Conservation (phyloP, 2,329 filamentous ascomycete species). For the Plenodomus biglobosus region DNA sequence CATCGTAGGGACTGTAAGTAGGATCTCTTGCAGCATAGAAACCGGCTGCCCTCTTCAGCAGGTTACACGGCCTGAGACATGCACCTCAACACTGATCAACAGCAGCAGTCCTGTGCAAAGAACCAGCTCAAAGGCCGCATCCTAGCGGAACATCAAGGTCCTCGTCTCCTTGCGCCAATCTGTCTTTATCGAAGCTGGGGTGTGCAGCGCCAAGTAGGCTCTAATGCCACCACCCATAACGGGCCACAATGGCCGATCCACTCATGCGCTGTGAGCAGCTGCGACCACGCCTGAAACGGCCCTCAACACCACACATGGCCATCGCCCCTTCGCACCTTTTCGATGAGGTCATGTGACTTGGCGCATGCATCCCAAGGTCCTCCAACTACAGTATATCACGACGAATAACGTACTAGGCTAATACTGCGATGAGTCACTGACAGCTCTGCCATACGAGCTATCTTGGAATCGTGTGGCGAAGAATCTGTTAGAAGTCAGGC, state of each 20-base stretch:
- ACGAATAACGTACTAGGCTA: not conserved
- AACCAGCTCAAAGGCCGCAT: not conserved
- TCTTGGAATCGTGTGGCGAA: not conserved
- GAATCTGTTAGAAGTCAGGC: not conserved
- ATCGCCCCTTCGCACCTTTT: slow-evolving; percentile 4
- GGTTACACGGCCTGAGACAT: not conserved
- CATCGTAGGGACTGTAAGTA: no score
- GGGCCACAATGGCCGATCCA: slow-evolving; percentile 4
- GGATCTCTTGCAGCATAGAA: no score
- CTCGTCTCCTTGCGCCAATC: slow-evolving; percentile 6
- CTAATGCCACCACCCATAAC: not conserved
- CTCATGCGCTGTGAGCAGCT: slow-evolving; percentile 16
- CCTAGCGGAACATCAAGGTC: not conserved
- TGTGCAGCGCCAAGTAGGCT: slow-evolving; percentile 12
- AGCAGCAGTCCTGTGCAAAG: not conserved
- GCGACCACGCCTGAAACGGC: slow-evolving; percentile 32
- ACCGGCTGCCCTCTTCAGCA: not conserved
- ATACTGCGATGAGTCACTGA: not conserved
- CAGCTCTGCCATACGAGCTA: not conserved
- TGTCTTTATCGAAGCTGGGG: slow-evolving; percentile 6
- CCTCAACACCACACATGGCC: slow-evolving; percentile 36
- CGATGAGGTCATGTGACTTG: slow-evolving; percentile 7
- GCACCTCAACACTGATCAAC: not conserved
- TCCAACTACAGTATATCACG: not conserved
- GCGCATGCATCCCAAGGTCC: not conserved